A percentile compares a stretch with the other conserved stretches of the same genome.
phyloP scores from a whole-genome alignment of 306 rosid genomes.

The Datisca glomerata region DNA sequence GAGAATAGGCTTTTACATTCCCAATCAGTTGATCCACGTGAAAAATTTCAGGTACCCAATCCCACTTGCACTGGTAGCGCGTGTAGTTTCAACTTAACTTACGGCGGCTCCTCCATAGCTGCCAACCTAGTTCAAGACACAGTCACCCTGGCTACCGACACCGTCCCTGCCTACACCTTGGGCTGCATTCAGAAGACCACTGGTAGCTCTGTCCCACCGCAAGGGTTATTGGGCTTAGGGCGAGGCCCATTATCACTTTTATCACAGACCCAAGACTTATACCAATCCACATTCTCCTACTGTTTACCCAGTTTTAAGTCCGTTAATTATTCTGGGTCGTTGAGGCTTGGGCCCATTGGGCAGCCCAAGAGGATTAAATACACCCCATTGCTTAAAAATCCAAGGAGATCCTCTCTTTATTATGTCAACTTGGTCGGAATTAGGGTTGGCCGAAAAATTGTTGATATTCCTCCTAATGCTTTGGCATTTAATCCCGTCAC shows the following conservation, averaged over 20 bases:
- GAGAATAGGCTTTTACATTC: not conserved
- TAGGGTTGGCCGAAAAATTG: slow-evolving; percentile 62
- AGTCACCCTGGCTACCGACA: slow-evolving; percentile 58
- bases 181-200: slow-evolving; percentile 67
- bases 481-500: slow-evolving; percentile 70
- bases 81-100: slow-evolving; percentile 72
- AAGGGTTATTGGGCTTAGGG: slow-evolving; percentile 84
- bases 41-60: slow-evolving; percentile 55
- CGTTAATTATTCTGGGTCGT: slow-evolving; percentile 54
- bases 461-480: slow-evolving; percentile 64
- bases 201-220: slow-evolving; percentile 57
- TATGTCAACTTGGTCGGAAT: slow-evolving; percentile 57
- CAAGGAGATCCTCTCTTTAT: slow-evolving; percentile 77
- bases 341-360: slow-evolving; percentile 73
- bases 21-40: slow-evolving; percentile 12
- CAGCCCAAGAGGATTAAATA: slow-evolving; percentile 76
- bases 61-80: slow-evolving; percentile 64
- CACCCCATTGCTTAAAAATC: slow-evolving; percentile 75
- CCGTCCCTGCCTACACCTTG: slow-evolving; percentile 49
- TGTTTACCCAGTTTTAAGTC: slow-evolving; percentile 86
- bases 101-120: slow-evolving; percentile 59
- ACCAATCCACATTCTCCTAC: slow-evolving; percentile 82
- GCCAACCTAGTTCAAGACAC: slow-evolving; percentile 64
- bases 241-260: slow-evolving; percentile 80
- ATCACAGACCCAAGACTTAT: slow-evolving; percentile 60